phyloP scores from a whole-genome alignment of 371 early-diverging fungal genomes.

The Mortierella polycephala region DNA sequence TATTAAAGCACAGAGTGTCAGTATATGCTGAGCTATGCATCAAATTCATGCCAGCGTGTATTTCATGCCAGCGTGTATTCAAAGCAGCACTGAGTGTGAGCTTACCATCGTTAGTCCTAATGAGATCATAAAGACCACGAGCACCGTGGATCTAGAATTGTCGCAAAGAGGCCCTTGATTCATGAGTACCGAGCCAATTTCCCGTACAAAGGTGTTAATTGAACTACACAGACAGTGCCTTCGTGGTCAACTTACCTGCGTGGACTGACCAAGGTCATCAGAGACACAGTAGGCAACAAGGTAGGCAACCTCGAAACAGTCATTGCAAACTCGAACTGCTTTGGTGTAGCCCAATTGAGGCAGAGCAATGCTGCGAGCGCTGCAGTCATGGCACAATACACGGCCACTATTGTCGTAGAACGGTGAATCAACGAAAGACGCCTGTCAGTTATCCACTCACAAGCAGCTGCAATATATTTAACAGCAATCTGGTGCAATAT shows the following conservation, averaged over 20 bases:
- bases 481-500: not conserved
- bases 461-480: too few relatives aligned
- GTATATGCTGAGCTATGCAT: too few relatives aligned
- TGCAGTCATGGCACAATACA: slow-evolving; percentile 72
- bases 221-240: not conserved
- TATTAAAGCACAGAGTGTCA: too few relatives aligned
- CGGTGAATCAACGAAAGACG: too few relatives aligned
- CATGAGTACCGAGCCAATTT: too few relatives aligned
- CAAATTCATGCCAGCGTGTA: not conserved
- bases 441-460: too few relatives aligned
- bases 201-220: too few relatives aligned
- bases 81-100: not conserved
- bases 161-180: not conserved
- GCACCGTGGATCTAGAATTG: slow-evolving; percentile 69
- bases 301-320: slow-evolving; percentile 72
- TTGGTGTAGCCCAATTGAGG: slow-evolving; percentile 71
- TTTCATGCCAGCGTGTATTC: not conserved
- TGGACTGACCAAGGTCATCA: slow-evolving; percentile 68
- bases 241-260: slow-evolving; percentile 59
- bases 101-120: slow-evolving; percentile 64
- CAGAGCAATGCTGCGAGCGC: slow-evolving; percentile 64
- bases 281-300: slow-evolving; percentile 70
- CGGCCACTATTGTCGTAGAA: slow-evolving; percentile 60
- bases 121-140: slow-evolving; percentile 68
- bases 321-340: slow-evolving; percentile 70